Evolutionary conservation across 2,329 filamentous ascomycete species (phyloP).

Genomic region (Septoria linicola): DNA sequence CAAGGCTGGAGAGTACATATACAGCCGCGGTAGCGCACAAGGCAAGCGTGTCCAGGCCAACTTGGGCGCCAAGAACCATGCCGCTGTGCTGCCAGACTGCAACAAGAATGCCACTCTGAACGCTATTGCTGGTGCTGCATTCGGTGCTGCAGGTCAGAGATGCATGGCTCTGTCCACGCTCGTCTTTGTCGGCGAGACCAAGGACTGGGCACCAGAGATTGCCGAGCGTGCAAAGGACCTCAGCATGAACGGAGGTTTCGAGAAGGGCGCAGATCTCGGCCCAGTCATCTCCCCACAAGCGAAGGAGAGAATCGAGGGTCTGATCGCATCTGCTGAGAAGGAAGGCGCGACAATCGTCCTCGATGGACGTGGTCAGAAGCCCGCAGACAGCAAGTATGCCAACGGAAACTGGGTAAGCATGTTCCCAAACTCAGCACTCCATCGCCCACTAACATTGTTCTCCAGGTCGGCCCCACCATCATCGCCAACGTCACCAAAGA

Average conservation of each 20-base stretch:
- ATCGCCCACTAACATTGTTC: slow-evolving; percentile 24
- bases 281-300: slow-evolving; percentile 79
- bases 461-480: slow-evolving; percentile 73
- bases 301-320: slow-evolving; percentile 72
- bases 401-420: slow-evolving; percentile 71
- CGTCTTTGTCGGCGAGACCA: slow-evolving; percentile 81
- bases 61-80: slow-evolving; percentile 85
- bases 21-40: slow-evolving; percentile 72
- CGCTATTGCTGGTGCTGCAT: slow-evolving; percentile 78
- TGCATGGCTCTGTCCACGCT: slow-evolving; percentile 85
- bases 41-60: slow-evolving; percentile 89
- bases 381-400: slow-evolving; percentile 66
- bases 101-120: slow-evolving; percentile 90
- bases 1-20: slow-evolving; percentile 88
- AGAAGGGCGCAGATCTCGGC: slow-evolving; percentile 74
- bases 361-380: slow-evolving; percentile 73
- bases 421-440: neutral
- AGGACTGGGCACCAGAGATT: slow-evolving; percentile 76
- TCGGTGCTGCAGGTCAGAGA: slow-evolving; percentile 79
- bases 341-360: slow-evolving; percentile 82
- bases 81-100: slow-evolving; percentile 77
- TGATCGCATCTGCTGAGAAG: slow-evolving; percentile 74
- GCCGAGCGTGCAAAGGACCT: slow-evolving; percentile 72
- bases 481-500: slow-evolving; percentile 75
- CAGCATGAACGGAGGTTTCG: slow-evolving; percentile 77